These are phyloP conservation scores for Lactarius vividus DNA, from an alignment of 768 basidiomycete species.

Conservation along the genomic window DNA sequence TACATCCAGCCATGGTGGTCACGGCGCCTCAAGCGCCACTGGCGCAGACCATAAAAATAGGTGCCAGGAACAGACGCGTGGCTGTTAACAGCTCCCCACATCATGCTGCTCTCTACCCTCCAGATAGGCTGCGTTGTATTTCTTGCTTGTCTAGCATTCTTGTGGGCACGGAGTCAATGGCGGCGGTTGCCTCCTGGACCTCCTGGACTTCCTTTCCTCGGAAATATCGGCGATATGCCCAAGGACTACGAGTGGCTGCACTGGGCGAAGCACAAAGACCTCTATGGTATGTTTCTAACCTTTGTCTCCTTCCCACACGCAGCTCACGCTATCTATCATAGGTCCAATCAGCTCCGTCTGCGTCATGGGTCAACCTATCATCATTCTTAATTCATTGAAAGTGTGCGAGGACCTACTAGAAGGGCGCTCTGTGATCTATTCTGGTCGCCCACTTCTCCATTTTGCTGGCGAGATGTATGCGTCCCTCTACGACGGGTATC, in stretches of 20 bases:
- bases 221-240: constrained; percentile 12
- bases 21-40: too few relatives aligned
- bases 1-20: not conserved
- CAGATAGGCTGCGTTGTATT: not conserved
- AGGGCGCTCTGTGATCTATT: constrained; percentile 17
- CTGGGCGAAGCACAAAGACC: constrained; percentile 17
- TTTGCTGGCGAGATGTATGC: constrained; percentile 21
- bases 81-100: not conserved
- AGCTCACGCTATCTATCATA: not conserved
- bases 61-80: not conserved
- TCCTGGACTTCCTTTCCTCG: constrained; percentile 16
- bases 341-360: constrained; percentile 19
- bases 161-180: not conserved
- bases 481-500: not conserved
- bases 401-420: constrained; percentile 18
- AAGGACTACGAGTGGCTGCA: constrained; percentile 14
- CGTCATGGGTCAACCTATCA: constrained; percentile 16
- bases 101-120: not conserved
- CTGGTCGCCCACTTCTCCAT: constrained; percentile 12
- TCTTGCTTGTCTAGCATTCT: not conserved
- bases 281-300: constrained; percentile 3
- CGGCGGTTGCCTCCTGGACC: constrained; percentile 18
- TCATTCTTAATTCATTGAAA: constrained; percentile 20
- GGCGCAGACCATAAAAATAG: not conserved
- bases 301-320: too few relatives aligned